Base-by-base conservation (phyloP, 2,329 filamentous ascomycete genomes). In the Penicillium sp. region DNA sequence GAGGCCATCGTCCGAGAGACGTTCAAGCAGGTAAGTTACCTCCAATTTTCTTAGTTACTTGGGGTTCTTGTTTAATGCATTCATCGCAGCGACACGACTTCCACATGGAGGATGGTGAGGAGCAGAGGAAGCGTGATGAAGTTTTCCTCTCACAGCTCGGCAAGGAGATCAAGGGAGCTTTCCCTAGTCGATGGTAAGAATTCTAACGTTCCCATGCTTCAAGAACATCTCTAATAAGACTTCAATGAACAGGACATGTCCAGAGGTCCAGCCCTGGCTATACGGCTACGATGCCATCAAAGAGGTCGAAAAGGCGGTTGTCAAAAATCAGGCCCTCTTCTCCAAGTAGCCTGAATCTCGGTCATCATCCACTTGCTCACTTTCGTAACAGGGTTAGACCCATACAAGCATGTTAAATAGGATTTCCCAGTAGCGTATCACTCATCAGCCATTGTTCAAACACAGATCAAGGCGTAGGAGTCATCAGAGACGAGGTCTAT, bases 241-340 rank as follows among this genome's bases (percentile, higher is more conserved):
- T 22, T 17, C 12, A 47, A 17, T 22, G 2, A 20, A 20, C 31
- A 77, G 78, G 83, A 86, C 83, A 1, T 88, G 86, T 68, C 86
- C 85, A 0, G 76, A 83, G 37, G 82, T 86, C 0, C 86, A 89
- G 70, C 82, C 83, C 0, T 89, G 86, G 84, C 63, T 90, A 49
- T 90, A 85, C 64, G 85, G 86, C 0, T 89, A 89, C 62, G 84
- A 89, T 72, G 84, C 85, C 3, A 81, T 82, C 59, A 75, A 76
- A 31, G 86, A 87, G 66, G 84, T 82, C 1, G 79, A 84, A 55
- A 74, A 77, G 12, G 76, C 70, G 1, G 70, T 75, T 14, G 55
- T 47, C 22, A 31, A 59, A 50, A 68, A 71, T 55, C 63, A 63
- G 4, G 61, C 55, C 8, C 42, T 72, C 17, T 73, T 73, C 34